phyloP scores from a whole-genome alignment of 164 flowering plant genomes.

The Hamamelis virginiana region DNA sequence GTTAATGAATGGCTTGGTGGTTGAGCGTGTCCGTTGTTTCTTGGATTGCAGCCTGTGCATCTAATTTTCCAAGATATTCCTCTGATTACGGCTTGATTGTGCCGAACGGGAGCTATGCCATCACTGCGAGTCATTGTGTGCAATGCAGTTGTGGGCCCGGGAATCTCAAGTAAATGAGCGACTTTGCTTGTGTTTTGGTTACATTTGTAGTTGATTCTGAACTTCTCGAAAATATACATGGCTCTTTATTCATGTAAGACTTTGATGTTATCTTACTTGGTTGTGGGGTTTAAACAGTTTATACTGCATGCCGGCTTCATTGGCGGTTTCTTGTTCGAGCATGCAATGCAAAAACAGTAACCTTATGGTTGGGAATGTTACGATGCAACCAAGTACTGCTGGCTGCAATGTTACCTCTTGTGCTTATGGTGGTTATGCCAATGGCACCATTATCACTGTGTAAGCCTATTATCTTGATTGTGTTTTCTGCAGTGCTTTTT shows the following conservation, averaged over 20 bases:
- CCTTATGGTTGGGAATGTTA: constrained; percentile 83
- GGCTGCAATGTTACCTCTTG: constrained; percentile 94
- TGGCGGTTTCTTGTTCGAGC: constrained; percentile 91
- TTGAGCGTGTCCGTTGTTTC: neutral
- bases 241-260: neutral
- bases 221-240: neutral
- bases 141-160: constrained; percentile 97
- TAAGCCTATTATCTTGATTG: constrained; percentile 26
- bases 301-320: constrained; percentile 82
- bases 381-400: constrained; percentile 55
- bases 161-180: constrained; percentile 59
- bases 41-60: constrained; percentile 71
- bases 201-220: neutral
- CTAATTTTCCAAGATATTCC: constrained; percentile 57
- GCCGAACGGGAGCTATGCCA: constrained; percentile 91
- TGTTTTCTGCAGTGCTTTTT: neutral
- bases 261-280: neutral
- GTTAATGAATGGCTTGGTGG: neutral
- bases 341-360: constrained; percentile 92
- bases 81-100: constrained; percentile 70
- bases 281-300: constrained; percentile 44
- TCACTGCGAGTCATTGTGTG: constrained; percentile 89
- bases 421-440: constrained; percentile 70
- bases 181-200: constrained; percentile 1
- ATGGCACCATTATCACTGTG: constrained; percentile 71